These are phyloP conservation scores for Podospora bellae-mahoneyi DNA, from an alignment of 495 filamentous ascomycete species.

Conservation along the genomic window DNA sequence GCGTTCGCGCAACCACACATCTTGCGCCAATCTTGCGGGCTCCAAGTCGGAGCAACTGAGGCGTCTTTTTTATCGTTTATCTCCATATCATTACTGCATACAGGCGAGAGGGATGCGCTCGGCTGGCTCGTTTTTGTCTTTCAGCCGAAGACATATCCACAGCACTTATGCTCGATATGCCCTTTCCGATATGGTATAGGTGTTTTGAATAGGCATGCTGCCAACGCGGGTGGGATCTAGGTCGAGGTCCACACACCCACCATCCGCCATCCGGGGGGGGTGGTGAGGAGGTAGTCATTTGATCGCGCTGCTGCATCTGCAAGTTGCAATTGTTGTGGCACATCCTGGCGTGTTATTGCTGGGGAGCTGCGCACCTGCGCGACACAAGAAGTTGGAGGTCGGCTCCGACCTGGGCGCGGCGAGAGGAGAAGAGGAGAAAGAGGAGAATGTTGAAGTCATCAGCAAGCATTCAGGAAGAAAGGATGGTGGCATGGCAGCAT, in stretches of 20 bases:
- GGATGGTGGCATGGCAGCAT: background rate
- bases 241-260: constrained; percentile 11
- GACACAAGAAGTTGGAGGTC: constrained; percentile 7
- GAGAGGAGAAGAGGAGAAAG: background rate
- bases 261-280: constrained; percentile 6
- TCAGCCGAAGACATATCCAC: background rate
- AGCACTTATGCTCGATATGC: background rate
- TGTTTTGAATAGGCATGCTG: background rate
- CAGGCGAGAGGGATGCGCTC: background rate
- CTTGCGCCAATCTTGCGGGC: background rate
- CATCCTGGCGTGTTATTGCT: constrained; percentile 20
- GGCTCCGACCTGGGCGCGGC: background rate
- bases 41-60: background rate
- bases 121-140: background rate
- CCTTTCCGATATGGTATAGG: background rate
- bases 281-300: constrained; percentile 27
- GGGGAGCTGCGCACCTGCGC: constrained; percentile 15
- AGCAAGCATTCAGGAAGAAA: background rate
- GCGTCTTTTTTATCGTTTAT: background rate
- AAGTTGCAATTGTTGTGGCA: constrained; percentile 22
- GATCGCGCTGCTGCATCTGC: constrained; percentile 37
- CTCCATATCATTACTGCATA: background rate
- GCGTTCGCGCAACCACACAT: background rate
- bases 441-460: background rate
- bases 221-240: constrained; percentile 1